Evolutionary conservation across 768 basidiomycete genomes (phyloP).

Genomic region (Termitomyces sp.): DNA sequence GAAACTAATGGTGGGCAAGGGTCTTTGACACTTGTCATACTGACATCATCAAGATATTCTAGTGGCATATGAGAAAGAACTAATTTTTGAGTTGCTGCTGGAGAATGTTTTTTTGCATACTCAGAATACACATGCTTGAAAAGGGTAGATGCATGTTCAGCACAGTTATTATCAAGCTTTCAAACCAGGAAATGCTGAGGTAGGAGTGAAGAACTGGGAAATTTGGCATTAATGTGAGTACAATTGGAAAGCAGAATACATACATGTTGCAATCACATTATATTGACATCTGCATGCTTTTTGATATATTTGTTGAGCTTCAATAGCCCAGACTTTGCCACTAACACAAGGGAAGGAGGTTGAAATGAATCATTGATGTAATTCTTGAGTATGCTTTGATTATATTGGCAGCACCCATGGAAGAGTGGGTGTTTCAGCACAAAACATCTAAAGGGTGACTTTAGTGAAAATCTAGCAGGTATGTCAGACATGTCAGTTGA

Average conservation of each 20-base stretch:
- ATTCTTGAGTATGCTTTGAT: conserved; percentile 13
- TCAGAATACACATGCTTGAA: background rate
- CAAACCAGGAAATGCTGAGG: conserved; percentile 8
- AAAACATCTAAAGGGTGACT: conserved; percentile 22
- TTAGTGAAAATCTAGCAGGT: conserved; percentile 22
- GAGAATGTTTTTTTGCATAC: background rate
- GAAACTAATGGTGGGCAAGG: background rate
- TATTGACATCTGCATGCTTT: conserved; percentile 18
- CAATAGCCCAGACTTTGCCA: conserved; percentile 15
- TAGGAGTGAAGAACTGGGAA: conserved; percentile 21
- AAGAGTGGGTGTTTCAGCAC: conserved; percentile 18
- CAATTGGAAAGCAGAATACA: conserved; percentile 2
- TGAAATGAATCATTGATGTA: background rate
- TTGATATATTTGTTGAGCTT: conserved; percentile 23
- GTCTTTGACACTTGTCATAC: background rate
- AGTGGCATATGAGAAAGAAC: background rate
- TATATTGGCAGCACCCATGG: conserved; percentile 27
- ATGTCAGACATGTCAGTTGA: background rate
- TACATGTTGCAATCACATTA: conserved; percentile 23
- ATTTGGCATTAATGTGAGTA: background rate
- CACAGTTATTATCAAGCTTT: background rate
- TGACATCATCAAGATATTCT: background rate
- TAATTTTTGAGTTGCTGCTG: background rate
- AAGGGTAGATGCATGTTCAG: background rate
- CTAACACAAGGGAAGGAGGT: conserved; percentile 12